A percentile compares a stretch with the other conserved stretches of the same genome.
phyloP scores from a whole-genome alignment of 1,284 basidiomycete genomes.

The Pholiota adiposa region DNA sequence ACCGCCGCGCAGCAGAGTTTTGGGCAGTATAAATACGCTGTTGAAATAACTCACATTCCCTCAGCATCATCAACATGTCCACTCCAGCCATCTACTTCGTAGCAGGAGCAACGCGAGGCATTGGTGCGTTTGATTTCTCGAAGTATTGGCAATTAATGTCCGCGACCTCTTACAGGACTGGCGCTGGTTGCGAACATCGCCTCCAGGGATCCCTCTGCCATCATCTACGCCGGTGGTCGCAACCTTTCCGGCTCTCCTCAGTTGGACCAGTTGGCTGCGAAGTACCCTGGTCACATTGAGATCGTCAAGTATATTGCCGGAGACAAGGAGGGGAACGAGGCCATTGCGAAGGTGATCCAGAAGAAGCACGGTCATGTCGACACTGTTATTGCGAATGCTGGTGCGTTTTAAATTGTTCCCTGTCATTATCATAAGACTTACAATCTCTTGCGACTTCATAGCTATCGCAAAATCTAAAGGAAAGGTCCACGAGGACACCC shows the following conservation, averaged over 20 bases:
- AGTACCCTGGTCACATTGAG: slow-evolving; percentile 3
- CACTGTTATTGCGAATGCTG: slow-evolving; percentile 13
- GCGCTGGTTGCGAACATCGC: background rate
- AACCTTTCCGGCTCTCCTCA: background rate
- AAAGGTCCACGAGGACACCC: background rate
- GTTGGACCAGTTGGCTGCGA: background rate
- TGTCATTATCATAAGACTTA: background rate
- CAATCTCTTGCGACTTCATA: background rate
- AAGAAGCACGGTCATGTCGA: slow-evolving; percentile 7
- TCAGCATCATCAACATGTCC: too few species aligned
- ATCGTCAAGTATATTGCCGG: slow-evolving; percentile 8
- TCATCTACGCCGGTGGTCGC: background rate
- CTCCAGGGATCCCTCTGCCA: background rate
- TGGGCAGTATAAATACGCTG: too few species aligned
- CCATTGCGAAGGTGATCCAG: background rate
- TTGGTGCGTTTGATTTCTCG: background rate
- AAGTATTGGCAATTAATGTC: background rate
- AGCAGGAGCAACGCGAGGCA: background rate
- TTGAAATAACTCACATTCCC: too few species aligned
- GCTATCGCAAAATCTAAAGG: background rate
- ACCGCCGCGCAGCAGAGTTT: too few species aligned
- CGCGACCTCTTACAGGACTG: background rate
- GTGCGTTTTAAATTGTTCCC: background rate
- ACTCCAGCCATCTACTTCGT: too few species aligned
- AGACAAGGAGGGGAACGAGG: background rate